Evolutionary conservation across 768 basidiomycete species (phyloP).

Genomic region (Mycena alexandri): DNA sequence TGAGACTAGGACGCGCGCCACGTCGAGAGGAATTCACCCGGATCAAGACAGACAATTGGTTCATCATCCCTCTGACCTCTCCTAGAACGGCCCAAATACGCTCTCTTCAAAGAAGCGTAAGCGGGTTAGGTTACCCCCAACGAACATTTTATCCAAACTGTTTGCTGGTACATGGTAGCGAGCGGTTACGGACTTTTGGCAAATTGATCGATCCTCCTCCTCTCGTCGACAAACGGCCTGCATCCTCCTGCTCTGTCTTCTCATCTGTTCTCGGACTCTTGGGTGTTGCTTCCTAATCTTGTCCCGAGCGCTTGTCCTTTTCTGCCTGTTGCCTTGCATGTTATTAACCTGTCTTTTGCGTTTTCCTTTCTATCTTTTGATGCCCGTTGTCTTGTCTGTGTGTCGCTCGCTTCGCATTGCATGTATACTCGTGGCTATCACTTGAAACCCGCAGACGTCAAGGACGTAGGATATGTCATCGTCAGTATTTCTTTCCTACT

Average conservation of each 20-base stretch:
- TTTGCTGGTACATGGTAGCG: slow-evolving; percentile 59
- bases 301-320: slow-evolving; percentile 64
- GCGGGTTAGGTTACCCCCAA: slow-evolving; percentile 52
- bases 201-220: slow-evolving; percentile 49
- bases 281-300: slow-evolving; percentile 32
- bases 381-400: slow-evolving; percentile 46
- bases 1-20: slow-evolving; percentile 50
- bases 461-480: slow-evolving; percentile 98
- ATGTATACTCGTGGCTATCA: slow-evolving; percentile 34
- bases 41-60: slow-evolving; percentile 46
- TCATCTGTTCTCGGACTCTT: slow-evolving; percentile 36
- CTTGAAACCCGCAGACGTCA: slow-evolving; percentile 79
- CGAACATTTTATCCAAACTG: slow-evolving; percentile 53
- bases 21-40: slow-evolving; percentile 52
- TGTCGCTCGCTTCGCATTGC: slow-evolving; percentile 49
- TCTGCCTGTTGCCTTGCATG: slow-evolving; percentile 47
- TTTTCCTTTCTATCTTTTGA: slow-evolving; percentile 45
- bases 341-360: slow-evolving; percentile 63
- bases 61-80: slow-evolving; percentile 59
- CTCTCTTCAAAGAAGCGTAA: slow-evolving; percentile 51
- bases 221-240: slow-evolving; percentile 59
- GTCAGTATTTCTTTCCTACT: slow-evolving; percentile 61
- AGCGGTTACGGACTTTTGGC: slow-evolving; percentile 64
- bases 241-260: slow-evolving; percentile 65
- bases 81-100: slow-evolving; percentile 50